A percentile compares a stretch with the other conserved stretches of the same genome.
These are phyloP conservation scores for Diaporthe ampelina DNA, from an alignment of 2,329 filamentous ascomycete genomes.

Conservation along the genomic window DNA sequence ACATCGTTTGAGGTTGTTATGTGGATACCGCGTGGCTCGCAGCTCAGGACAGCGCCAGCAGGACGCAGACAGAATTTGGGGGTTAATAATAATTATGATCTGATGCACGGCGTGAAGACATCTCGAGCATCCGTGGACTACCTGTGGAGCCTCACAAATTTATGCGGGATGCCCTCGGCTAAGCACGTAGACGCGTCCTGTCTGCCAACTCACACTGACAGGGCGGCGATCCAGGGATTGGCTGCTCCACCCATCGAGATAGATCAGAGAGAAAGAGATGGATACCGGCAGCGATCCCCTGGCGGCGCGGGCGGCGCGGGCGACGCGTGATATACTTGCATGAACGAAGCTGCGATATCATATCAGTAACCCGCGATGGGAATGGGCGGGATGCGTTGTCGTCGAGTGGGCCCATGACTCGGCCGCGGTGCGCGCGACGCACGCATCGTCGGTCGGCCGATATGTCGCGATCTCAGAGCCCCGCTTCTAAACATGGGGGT, in stretches of 20 bases:
- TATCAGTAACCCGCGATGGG: not conserved
- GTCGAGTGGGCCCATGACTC: slow-evolving; percentile 12
- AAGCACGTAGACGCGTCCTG: not conserved
- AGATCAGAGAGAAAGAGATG: not conserved
- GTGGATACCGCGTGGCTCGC: too few relatives aligned
- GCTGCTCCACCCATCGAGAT: not conserved
- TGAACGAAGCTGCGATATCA: slow-evolving; percentile 11
- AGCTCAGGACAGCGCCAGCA: too few relatives aligned
- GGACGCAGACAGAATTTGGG: too few relatives aligned
- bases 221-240: not conserved
- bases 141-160: not conserved
- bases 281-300: slow-evolving; percentile 10
- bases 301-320: not conserved
- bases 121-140: too few relatives aligned
- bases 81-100: too few relatives aligned
- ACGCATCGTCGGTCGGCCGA: not conserved
- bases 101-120: not conserved
- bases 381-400: slow-evolving; percentile 10
- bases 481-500: not conserved
- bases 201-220: slow-evolving; percentile 23
- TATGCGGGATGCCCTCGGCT: not conserved
- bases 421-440: not conserved
- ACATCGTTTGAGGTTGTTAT: too few relatives aligned
- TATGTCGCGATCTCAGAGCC: slow-evolving; percentile 11
- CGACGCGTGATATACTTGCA: slow-evolving; percentile 13